Conservation (phyloP, 202 grass and related monocot species). For the Setaria italica region DNA sequence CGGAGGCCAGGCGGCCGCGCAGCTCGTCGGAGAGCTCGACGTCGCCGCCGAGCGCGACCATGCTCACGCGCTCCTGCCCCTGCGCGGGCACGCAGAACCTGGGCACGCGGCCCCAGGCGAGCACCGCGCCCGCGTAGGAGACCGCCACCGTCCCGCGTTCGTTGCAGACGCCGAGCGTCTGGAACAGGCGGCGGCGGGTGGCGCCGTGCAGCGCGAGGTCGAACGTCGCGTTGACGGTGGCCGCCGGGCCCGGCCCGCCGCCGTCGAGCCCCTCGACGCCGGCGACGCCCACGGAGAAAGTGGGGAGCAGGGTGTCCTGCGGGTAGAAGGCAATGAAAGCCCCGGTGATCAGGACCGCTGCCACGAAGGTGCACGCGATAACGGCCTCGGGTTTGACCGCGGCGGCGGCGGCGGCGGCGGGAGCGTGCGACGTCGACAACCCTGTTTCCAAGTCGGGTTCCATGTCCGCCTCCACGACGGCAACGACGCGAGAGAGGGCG, state of each 20-base stretch:
- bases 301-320: not conserved
- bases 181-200: not conserved
- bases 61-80: not conserved
- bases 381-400: too few species aligned
- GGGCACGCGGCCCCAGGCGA: not conserved
- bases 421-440: too few species aligned
- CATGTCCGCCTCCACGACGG: too few species aligned
- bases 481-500: too few species aligned
- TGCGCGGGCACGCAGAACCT: not conserved
- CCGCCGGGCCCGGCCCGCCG: not conserved
- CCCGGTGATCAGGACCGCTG: too few species aligned
- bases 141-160: conserved; percentile 5
- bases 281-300: not conserved
- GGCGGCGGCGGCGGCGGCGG: too few species aligned
- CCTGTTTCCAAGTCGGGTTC: too few species aligned
- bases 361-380: too few species aligned
- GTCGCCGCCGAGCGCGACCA: not conserved
- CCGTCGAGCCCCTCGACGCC: not conserved
- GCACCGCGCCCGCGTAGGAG: not conserved
- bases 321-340: not conserved
- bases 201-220: not conserved
- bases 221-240: not conserved
- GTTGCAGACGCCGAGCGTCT: not conserved
- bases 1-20: not conserved
- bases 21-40: not conserved